Conservation (phyloP, 768 basidiomycete genomes). For the Lentinula boryana region DNA sequence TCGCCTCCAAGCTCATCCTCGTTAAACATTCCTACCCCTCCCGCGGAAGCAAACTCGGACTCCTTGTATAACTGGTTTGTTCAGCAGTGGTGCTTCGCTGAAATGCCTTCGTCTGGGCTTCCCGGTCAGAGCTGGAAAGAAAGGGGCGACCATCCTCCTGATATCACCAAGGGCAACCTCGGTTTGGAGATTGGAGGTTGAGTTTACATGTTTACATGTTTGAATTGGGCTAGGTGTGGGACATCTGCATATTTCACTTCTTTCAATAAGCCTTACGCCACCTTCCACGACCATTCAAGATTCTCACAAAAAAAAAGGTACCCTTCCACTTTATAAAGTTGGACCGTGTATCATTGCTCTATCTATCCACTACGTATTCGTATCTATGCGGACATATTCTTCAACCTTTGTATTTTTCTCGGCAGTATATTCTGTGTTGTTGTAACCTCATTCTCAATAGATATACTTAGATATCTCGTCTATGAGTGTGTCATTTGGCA, state of each 20-base stretch:
- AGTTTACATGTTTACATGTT: not conserved
- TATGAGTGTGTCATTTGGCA: too few species aligned
- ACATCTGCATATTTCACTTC: not conserved
- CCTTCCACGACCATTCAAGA: too few species aligned
- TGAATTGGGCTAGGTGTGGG: too few species aligned
- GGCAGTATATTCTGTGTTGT: not conserved
- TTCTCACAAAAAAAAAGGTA: too few species aligned
- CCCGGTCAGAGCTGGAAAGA: not conserved
- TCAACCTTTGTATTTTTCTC: not conserved
- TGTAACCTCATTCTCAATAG: too few species aligned
- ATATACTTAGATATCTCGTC: too few species aligned
- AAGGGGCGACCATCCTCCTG: not conserved
- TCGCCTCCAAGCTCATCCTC: not conserved
- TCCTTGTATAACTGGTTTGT: conserved; percentile 3
- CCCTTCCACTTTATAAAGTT: too few species aligned
- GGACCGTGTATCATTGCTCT: not conserved
- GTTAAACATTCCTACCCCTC: not conserved
- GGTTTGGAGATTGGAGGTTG: not conserved
- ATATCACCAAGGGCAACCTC: not conserved
- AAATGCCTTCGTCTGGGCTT: not conserved
- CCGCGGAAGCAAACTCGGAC: not conserved
- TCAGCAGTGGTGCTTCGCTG: conserved; percentile 5
- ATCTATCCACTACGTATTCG: not conserved
- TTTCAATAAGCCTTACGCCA: too few species aligned
- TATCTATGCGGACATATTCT: not conserved